Percentiles rank a stretch among this genome's conserved stretches.
These are phyloP conservation scores for Ophiocordyceps camponoti-saundersi DNA, from an alignment of 2,329 filamentous ascomycete genomes.

Conservation along the genomic window DNA sequence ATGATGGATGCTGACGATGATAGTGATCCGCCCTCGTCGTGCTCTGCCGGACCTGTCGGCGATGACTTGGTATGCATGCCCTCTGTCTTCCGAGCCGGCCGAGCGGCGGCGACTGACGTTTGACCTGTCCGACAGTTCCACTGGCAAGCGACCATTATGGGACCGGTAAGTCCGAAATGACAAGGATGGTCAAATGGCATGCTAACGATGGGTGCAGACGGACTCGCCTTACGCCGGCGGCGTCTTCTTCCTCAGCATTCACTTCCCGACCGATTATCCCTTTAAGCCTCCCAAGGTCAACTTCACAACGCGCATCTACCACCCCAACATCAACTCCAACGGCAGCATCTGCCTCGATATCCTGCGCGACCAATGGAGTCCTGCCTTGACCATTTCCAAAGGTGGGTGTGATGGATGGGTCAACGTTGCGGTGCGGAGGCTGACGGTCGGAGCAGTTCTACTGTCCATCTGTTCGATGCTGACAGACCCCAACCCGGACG, in stretches of 20 bases:
- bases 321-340: slow-evolving; percentile 99
- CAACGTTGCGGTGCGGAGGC: neutral
- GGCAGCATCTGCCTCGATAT: slow-evolving; percentile 99
- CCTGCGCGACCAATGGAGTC: slow-evolving; percentile 97
- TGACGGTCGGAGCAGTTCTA: slow-evolving; percentile 43
- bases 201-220: slow-evolving; percentile 32
- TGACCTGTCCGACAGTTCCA: slow-evolving; percentile 53
- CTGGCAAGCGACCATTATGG: slow-evolving; percentile 99
- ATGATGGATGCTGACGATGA: slow-evolving; percentile 7
- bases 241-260: slow-evolving; percentile 97
- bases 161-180: slow-evolving; percentile 52
- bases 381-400: slow-evolving; percentile 95
- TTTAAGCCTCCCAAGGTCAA: slow-evolving; percentile 99
- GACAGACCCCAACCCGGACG: slow-evolving; percentile 97
- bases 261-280: slow-evolving; percentile 99
- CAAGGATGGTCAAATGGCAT: neutral
- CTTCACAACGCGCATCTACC: slow-evolving; percentile 99
- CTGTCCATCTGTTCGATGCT: slow-evolving; percentile 99
- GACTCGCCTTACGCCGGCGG: slow-evolving; percentile 97
- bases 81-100: neutral
- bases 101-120: neutral
- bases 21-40: slow-evolving; percentile 96
- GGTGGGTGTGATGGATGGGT: slow-evolving; percentile 32
- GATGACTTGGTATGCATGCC: slow-evolving; percentile 77
- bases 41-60: slow-evolving; percentile 90